Conservation (phyloP, 176 grass and related monocot species). For the Oryza nivara region DNA sequence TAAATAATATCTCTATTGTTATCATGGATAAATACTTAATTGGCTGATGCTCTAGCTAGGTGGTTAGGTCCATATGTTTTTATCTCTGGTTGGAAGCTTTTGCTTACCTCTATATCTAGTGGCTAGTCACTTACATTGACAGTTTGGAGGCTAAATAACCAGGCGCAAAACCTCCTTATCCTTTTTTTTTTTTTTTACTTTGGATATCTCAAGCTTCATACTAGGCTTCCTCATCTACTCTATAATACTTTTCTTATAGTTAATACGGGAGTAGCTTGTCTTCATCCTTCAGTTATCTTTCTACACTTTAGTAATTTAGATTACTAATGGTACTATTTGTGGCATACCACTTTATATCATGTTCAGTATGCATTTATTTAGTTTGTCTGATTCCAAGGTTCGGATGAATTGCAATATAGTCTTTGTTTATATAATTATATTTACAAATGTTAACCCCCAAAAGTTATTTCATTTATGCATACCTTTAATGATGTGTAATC, state of each 20-base stretch:
- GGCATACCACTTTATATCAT: not conserved
- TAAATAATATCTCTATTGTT: not conserved
- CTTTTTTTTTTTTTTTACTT: not conserved
- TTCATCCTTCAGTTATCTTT: not conserved
- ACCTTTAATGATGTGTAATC: slow-evolving; percentile 12
- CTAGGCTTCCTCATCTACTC: not conserved
- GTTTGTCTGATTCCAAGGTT: not conserved
- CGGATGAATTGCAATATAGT: not conserved
- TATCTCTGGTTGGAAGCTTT: not conserved
- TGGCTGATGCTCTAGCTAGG: not conserved
- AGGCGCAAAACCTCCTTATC: not conserved
- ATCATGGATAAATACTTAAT: slow-evolving; percentile 22
- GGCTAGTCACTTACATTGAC: not conserved
- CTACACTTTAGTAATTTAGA: not conserved
- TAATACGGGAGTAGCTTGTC: not conserved
- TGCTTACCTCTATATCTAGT: not conserved
- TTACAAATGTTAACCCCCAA: slow-evolving; percentile 8
- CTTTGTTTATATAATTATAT: not conserved
- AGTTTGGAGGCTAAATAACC: not conserved
- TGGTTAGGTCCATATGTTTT: not conserved
- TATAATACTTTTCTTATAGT: slow-evolving; percentile 5
- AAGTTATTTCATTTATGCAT: slow-evolving; percentile 25
- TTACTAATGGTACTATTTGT: not conserved
- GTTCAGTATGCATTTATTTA: slow-evolving; percentile 22
- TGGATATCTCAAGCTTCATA: not conserved